Conservation (phyloP, 2,329 filamentous ascomycete species). For the Penicillium sp. region DNA sequence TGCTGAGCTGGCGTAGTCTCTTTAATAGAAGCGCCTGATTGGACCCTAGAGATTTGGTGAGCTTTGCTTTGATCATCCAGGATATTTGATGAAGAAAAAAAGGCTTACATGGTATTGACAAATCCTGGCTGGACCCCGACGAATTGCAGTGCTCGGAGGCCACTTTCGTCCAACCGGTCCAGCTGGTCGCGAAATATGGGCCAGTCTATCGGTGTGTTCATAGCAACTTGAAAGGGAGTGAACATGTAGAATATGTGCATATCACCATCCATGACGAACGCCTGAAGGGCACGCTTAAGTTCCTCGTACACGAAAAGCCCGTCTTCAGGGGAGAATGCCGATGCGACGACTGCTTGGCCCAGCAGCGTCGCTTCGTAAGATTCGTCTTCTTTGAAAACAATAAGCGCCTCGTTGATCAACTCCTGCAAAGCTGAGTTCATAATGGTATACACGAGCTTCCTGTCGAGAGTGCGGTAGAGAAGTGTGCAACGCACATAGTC, state of each 20-base stretch:
- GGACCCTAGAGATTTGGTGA: constrained; percentile 54
- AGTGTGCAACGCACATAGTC: constrained; percentile 71
- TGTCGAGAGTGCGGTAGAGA: constrained; percentile 59
- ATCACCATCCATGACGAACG: constrained; percentile 79
- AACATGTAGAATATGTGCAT: constrained; percentile 79
- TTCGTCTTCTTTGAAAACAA: constrained; percentile 53
- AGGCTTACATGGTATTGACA: constrained; percentile 65
- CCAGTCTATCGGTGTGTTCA: constrained; percentile 64
- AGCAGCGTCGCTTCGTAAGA: constrained; percentile 64
- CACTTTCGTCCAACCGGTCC: constrained; percentile 70
- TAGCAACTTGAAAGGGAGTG: constrained; percentile 64
- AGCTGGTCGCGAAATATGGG: constrained; percentile 70
- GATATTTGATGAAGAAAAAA: background rate
- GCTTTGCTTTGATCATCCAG: constrained; percentile 8
- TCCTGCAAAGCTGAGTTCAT: constrained; percentile 63
- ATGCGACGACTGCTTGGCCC: constrained; percentile 71
- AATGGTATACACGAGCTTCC: constrained; percentile 53
- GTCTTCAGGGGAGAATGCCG: constrained; percentile 72
- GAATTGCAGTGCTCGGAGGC: constrained; percentile 66
- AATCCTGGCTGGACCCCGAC: constrained; percentile 68
- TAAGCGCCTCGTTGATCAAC: constrained; percentile 57
- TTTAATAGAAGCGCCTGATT: constrained; percentile 62
- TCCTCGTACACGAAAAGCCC: constrained; percentile 73
- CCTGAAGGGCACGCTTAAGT: constrained; percentile 64
- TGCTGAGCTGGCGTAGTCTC: constrained; percentile 64